phyloP scores from a whole-genome alignment of 2,329 filamentous ascomycete genomes.

The Nigrospora oryzae region DNA sequence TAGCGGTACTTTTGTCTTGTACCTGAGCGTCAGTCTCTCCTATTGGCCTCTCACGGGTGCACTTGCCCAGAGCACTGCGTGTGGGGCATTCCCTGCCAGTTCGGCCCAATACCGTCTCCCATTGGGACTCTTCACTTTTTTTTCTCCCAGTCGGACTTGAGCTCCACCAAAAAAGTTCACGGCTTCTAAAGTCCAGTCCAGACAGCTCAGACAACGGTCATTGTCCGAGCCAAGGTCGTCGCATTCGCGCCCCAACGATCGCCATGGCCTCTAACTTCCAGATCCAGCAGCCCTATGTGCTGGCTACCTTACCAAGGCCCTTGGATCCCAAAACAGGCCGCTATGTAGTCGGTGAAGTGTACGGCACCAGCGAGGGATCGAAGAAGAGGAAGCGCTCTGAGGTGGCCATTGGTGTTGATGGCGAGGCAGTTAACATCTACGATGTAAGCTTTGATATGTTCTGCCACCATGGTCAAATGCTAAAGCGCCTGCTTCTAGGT shows the following conservation, averaged over 20 bases:
- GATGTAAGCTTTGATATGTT: conserved; percentile 28
- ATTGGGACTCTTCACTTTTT: background rate
- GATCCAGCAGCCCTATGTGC: conserved; percentile 55
- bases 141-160: background rate
- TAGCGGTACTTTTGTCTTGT: no score
- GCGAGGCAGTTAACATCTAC: conserved; percentile 58
- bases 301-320: conserved; percentile 50
- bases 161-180: conserved; percentile 3
- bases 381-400: conserved; percentile 58
- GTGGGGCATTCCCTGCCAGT: no score
- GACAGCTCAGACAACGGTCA: no score
- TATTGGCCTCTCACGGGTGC: no score
- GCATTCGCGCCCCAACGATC: background rate
- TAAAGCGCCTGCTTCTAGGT: conserved; percentile 31
- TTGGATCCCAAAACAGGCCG: conserved; percentile 39
- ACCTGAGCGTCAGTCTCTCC: no score
- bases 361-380: conserved; percentile 46
- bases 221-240: background rate
- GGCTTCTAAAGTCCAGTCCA: background rate
- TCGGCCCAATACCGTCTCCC: no score
- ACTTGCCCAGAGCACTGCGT: no score
- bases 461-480: background rate
- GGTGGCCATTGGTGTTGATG: conserved; percentile 55
- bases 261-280: conserved; percentile 51
- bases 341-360: conserved; percentile 53